These are phyloP conservation scores for Berberis thunbergii DNA, from an alignment of 164 flowering plant species.

Conservation along the genomic window DNA sequence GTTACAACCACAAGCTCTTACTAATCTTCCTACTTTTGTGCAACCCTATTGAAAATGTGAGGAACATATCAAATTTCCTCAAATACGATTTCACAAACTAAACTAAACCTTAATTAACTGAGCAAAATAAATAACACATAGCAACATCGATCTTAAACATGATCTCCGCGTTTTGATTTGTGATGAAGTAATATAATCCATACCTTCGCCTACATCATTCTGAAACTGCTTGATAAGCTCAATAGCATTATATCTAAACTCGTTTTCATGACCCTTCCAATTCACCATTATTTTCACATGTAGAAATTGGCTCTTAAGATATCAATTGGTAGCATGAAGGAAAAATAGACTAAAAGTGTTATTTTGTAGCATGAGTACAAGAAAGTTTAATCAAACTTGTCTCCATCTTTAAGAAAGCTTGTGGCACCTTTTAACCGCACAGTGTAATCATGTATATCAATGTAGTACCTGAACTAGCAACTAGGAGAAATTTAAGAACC, in stretches of 20 bases:
- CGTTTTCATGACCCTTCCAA: slow-evolving; percentile 85
- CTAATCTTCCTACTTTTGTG: too few relatives aligned
- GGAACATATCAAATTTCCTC: not conserved
- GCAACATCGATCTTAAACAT: not conserved
- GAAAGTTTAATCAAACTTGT: slow-evolving; percentile 46
- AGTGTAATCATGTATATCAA: slow-evolving; percentile 86
- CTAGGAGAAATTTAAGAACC: too few relatives aligned
- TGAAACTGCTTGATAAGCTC: slow-evolving; percentile 79
- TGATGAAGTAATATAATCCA: not conserved
- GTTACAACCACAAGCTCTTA: too few relatives aligned
- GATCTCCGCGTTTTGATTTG: not conserved
- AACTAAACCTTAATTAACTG: not conserved
- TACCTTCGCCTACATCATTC: slow-evolving; percentile 86
- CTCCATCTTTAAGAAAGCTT: slow-evolving; percentile 76
- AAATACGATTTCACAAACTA: not conserved
- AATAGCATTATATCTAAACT: slow-evolving; percentile 72
- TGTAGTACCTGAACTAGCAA: slow-evolving; percentile 50
- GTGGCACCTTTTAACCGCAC: slow-evolving; percentile 76
- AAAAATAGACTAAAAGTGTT: not conserved
- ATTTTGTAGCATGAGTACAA: not conserved
- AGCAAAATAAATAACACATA: not conserved
- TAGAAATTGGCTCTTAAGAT: slow-evolving; percentile 15
- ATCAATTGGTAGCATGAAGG: not conserved
- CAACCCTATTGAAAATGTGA: not conserved
- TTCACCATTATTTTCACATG: slow-evolving; percentile 86